Base-by-base conservation (phyloP, 2,329 filamentous ascomycete genomes). In the Tolypocladium cylindrosporum region DNA sequence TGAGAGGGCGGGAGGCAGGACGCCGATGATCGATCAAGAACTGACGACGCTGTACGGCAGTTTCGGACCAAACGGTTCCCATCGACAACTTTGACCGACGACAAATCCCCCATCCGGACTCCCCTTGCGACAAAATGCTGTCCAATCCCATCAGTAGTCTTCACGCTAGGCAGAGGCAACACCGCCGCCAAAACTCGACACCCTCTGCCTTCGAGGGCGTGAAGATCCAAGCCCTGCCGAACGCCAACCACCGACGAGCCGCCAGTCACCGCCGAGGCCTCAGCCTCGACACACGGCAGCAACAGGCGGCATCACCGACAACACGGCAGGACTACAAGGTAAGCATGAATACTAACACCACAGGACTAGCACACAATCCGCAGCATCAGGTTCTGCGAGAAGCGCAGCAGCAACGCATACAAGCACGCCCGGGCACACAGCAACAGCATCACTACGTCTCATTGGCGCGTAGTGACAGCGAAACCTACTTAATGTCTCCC, bases 111-210 rank as follows among this genome's bases (percentile, higher is more conserved):
- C 63, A 74, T 84, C 86, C 86, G 85, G 84, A 88, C 85, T 89
- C 76, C 81, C 79, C 84, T 83, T 81, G 70, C 85, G 81, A 80
- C 78, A 83, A 79, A 59, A 92, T 92, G 89, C 86, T 91, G 86
- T 89, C 88, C 77, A 86, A 87, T 79, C 79, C 84, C 72, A 79
- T 83, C 70, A 84, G 81, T 76, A 85, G 80, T 79, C 84, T 90
- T 79, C 86, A 90, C 72, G 82, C 82, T 75, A 66, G 70, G 51
- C 72, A 73, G 67, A 67, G 67, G 66, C 71, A 72, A 57, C 91
- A 96, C 77, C 84, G 90, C 74, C 88, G 91, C 77, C 91, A 96
- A 79, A 87, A 90, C 69, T 96, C 91, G 69, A 93, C 89, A 70
- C 89, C 90, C 63, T 84, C 82, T 74, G 83, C 82, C 72, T 89